Evolutionary conservation across 768 basidiomycete species (phyloP).

Genomic region (Serendipita sp.): DNA sequence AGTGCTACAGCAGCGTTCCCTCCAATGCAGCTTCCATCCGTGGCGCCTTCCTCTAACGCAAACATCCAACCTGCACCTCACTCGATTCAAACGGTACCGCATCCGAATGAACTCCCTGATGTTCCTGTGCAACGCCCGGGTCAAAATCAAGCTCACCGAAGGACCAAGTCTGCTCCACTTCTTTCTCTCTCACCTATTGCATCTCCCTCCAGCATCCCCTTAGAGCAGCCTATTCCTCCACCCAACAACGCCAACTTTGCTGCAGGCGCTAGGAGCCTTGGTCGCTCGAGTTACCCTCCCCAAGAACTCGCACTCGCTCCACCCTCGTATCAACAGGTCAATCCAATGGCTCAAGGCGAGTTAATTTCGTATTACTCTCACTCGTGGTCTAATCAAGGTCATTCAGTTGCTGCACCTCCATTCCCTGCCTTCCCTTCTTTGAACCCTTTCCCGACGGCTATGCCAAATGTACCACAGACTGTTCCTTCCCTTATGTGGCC

Average conservation of each 20-base stretch:
- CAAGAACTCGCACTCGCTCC: background rate
- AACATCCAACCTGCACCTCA: background rate
- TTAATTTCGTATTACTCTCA: background rate
- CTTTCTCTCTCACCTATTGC: background rate
- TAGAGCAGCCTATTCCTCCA: background rate
- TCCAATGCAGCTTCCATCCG: constrained; percentile 1
- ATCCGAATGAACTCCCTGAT: background rate
- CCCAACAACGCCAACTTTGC: background rate
- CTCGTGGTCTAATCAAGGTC: background rate
- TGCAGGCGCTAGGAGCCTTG: background rate
- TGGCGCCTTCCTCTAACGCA: background rate
- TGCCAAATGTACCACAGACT: background rate
- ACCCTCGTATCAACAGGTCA: background rate
- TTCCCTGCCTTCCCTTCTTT: background rate
- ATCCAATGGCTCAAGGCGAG: background rate
- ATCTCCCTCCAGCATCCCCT: background rate
- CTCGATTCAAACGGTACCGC: background rate
- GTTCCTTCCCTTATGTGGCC: constrained; percentile 1
- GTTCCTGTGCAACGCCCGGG: background rate
- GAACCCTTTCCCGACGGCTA: background rate
- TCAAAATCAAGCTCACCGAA: background rate
- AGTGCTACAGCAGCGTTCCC: constrained; percentile 5
- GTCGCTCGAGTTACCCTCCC: background rate
- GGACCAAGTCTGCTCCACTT: background rate
- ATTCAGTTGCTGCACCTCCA: background rate